These are phyloP conservation scores for Nemania sp. DNA, from an alignment of 2,329 filamentous ascomycete genomes.

Conservation along the genomic window DNA sequence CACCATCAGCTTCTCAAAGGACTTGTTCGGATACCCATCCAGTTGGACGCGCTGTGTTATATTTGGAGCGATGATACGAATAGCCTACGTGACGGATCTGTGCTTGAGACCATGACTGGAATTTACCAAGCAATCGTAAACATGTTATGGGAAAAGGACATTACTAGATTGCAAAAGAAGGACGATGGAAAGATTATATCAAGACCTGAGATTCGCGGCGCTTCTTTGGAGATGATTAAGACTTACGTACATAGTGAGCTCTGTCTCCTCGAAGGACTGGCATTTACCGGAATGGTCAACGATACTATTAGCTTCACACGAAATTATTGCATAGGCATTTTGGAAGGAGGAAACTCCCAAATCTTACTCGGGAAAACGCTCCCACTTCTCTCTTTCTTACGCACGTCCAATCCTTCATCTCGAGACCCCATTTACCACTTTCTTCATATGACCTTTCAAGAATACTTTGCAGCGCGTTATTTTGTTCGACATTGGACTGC, in stretches of 20 bases:
- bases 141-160: conserved; percentile 56
- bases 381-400: not conserved
- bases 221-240: conserved; percentile 37
- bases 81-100: not conserved
- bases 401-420: not conserved
- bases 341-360: not conserved
- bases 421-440: not conserved
- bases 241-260: conserved; percentile 39
- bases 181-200: not conserved
- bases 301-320: conserved; percentile 51
- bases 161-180: conserved; percentile 35
- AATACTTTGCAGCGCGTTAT: conserved; percentile 20
- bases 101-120: conserved; percentile 54
- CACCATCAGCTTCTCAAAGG: conserved; percentile 50
- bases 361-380: not conserved
- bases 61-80: conserved; percentile 47
- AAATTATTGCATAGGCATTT: not conserved
- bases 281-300: conserved; percentile 53
- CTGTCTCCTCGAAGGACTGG: conserved; percentile 46
- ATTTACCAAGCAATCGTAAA: conserved; percentile 51
- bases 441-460: conserved; percentile 7
- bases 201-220: not conserved
- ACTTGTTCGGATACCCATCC: conserved; percentile 58
- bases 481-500: conserved; percentile 1
- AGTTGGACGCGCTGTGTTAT: conserved; percentile 58